Base-by-base conservation (phyloP, 768 basidiomycete species). In the Leccinum barrowsii region DNA sequence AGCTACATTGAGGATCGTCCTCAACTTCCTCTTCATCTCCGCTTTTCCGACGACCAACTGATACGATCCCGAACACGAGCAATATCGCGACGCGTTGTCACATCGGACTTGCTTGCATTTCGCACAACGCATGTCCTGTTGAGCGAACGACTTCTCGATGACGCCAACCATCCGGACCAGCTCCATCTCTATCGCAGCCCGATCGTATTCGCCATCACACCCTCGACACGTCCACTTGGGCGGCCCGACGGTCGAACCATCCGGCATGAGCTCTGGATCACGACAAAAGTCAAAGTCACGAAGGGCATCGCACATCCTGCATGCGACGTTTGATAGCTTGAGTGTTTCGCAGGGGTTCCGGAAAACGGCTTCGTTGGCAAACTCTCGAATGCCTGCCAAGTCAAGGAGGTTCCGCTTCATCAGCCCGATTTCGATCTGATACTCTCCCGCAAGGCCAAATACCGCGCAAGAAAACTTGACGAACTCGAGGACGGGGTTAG, bases 211-310 rank as follows among this genome's bases (percentile, higher is more conserved):
- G 32, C 87, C 86, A 19, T 83, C 84, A 63, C 94, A 97, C 54
- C 76, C 76, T 52, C 78, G 75, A 67, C 94, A 92, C 13, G 76
- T 68, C 92, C 90, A 94, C 56, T 81, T 83, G 19, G 74, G 67
- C 6, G 80, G 77, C 17, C 79, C 75, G 7, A 80, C 74, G 35
- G 81, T 73, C 59, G 75, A 62, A 65, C 79, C 75, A 62, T 77
- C 77, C 10, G 91, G 86, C 46, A 92, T 77, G 42, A 97, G 79
- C 58, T 93, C 90, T 11, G 85, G 81, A 73, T 98, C 96, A 15
- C 96, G 85, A 70, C 96, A 98, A 67, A 99, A 90, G 72, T 99
- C 97, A 66, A 99, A 91, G 70, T 96, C 94, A 3, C 90, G 84
- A 59, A 94, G 80, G 13, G 78, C 75, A 70, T 94, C 94, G 74